Conservation (phyloP, 1,284 basidiomycete genomes). For the Moesziomyces parantarcticus region DNA sequence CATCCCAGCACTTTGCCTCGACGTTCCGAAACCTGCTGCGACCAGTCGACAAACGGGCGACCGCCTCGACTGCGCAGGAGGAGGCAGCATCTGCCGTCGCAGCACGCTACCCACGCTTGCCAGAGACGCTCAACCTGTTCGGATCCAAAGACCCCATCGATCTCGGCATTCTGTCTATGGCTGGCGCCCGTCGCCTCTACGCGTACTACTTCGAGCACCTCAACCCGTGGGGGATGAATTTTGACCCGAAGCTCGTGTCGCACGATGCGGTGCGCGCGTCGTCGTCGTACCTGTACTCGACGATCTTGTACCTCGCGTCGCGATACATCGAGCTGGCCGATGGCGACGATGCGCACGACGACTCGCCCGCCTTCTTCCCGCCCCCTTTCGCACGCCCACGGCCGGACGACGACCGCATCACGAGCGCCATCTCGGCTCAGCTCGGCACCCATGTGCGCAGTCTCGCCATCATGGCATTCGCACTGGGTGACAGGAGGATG, state of each 20-base stretch:
- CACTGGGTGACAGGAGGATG: conserved; percentile 35
- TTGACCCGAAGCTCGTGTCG: conserved; percentile 36
- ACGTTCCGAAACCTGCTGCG: conserved; percentile 42
- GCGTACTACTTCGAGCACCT: conserved; percentile 43
- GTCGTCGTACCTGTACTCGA: conserved; percentile 44
- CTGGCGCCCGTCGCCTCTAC: conserved; percentile 31
- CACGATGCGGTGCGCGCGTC: conserved; percentile 43
- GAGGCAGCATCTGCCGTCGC: conserved; percentile 29
- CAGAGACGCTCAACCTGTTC: conserved; percentile 31
- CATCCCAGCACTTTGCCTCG: conserved; percentile 38
- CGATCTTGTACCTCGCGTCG: conserved; percentile 42
- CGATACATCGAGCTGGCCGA: conserved; percentile 42
- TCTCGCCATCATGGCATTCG: conserved; percentile 38
- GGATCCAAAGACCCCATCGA: conserved; percentile 40
- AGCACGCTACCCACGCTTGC: conserved; percentile 35
- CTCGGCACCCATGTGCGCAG: conserved; percentile 41
- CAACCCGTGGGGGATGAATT: conserved; percentile 49
- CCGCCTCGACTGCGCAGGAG: conserved; percentile 18
- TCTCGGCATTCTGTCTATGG: conserved; percentile 37
- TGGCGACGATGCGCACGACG: conserved; percentile 9
- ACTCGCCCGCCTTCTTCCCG: conserved; percentile 7
- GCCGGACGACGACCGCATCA: conserved; percentile 26
- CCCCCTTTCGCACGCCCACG: conserved; percentile 12
- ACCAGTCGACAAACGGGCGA: conserved; percentile 37
- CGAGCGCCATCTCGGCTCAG: conserved; percentile 21